Evolutionary conservation across 345 rosid genomes (phyloP), one percentile per base, ranked within the genome.

Genomic region (Anastatica hierochuntica): DNA sequence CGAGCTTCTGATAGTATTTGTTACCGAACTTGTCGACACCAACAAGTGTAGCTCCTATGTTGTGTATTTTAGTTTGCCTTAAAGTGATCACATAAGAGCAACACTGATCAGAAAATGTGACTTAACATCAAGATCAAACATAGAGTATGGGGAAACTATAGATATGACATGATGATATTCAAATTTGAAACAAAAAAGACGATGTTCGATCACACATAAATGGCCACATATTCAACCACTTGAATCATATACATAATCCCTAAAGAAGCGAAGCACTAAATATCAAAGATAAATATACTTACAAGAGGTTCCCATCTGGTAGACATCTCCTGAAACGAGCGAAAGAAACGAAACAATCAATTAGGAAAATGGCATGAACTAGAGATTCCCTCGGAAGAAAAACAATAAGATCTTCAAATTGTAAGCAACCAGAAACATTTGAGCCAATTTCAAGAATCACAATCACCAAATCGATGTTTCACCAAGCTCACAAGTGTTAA

Each of bases 31-130:
- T 92, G 76, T 92, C 98, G 29, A 85, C 79, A 12, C 97, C 97
- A 47, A 85, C 79, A 49, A 85, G 76, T 3, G 76, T 79, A 33
- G 90, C 97, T 54, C 98, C 97, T 36, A 82, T 77, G 59, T 76
- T 80, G 72, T 92, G 98, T 62, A 92, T 71, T 62, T 88, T 92
- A 58, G 98, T 92, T 77, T 92, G 94, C 88, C 98, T 92, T 47
- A 4, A n/a, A 44, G 4, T 30, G 12, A 62, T 64, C 54, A 71
- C 51, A 42, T 3, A 21, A 15, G 21, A 27, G 10, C n/a, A 21
- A 6, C 15, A 38, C 38, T 35, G 34, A 65, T 57, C 50, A 66
- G 49, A 50, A 65, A 58, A 18, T 21, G 17, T 24, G 42, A 34
- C 46, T 48, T 14, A 41, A 33, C 24, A 49, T 14, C 31, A 56